These are phyloP conservation scores for Imleria badia DNA, from an alignment of 768 basidiomycete species.

Conservation along the genomic window DNA sequence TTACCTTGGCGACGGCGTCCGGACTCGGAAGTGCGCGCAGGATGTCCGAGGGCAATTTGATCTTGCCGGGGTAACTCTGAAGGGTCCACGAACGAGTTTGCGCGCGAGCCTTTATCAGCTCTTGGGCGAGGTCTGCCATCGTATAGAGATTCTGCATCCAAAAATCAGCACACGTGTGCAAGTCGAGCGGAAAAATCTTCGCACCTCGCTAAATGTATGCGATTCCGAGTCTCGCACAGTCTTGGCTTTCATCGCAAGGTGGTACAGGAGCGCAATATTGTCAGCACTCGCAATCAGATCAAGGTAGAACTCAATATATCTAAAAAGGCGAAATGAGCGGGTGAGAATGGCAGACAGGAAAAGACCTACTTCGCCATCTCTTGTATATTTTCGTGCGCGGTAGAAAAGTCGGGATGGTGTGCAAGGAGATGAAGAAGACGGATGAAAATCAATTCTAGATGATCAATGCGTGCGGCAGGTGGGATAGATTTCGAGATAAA, in stretches of 20 bases:
- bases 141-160: slow-evolving; percentile 75
- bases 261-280: slow-evolving; percentile 80
- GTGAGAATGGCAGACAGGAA: background rate
- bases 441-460: slow-evolving; percentile 80
- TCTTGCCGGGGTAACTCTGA: slow-evolving; percentile 74
- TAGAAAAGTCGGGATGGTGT: slow-evolving; percentile 91
- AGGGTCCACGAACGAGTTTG: slow-evolving; percentile 70
- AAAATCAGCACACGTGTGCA: background rate
- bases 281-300: slow-evolving; percentile 75
- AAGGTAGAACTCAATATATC: slow-evolving; percentile 89
- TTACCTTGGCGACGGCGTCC: slow-evolving; percentile 65
- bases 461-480: slow-evolving; percentile 56
- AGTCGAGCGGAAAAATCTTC: slow-evolving; percentile 2
- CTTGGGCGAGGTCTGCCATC: slow-evolving; percentile 85
- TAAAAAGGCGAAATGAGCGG: slow-evolving; percentile 28
- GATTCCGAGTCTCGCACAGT: slow-evolving; percentile 80
- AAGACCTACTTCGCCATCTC: slow-evolving; percentile 75
- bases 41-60: slow-evolving; percentile 81
- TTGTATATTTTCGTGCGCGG: slow-evolving; percentile 62
- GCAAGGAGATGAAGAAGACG: slow-evolving; percentile 85
- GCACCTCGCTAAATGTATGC: slow-evolving; percentile 67
- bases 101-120: slow-evolving; percentile 72
- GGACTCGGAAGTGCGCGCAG: slow-evolving; percentile 66
- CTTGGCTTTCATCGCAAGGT: slow-evolving; percentile 80
- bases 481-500: slow-evolving; percentile 47